phyloP scores from a whole-genome alignment of 192 early-diverging fungal species.

The Backusella circina region DNA sequence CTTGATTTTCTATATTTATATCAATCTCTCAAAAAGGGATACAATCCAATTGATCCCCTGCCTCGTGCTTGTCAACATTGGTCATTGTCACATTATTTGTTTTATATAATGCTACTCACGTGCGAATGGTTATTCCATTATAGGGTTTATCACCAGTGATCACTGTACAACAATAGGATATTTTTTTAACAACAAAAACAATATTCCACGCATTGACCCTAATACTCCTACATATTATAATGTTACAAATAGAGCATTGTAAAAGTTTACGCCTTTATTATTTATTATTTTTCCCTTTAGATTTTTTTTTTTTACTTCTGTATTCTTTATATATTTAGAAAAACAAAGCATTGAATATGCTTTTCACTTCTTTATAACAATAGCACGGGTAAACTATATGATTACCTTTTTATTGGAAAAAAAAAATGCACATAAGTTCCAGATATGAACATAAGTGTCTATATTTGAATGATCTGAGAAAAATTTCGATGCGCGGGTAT shows the following conservation, averaged over 20 bases:
- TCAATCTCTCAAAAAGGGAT: neutral
- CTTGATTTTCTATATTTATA: neutral
- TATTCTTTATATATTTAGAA: neutral
- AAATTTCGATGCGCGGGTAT: neutral
- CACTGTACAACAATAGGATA: neutral
- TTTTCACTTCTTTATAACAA: neutral
- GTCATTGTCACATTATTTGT: neutral
- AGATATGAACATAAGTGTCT: neutral
- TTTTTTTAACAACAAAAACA: neutral
- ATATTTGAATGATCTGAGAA: neutral
- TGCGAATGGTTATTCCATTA: neutral
- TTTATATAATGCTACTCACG: neutral
- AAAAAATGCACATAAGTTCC: neutral
- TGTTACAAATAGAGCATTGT: neutral
- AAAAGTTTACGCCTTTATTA: neutral
- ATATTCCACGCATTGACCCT: neutral
- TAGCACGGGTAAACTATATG: neutral
- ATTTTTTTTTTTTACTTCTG: neutral
- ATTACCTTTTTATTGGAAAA: neutral
- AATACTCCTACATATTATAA: neutral
- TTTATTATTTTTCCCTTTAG: neutral
- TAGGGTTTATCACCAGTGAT: neutral
- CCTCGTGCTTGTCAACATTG: slow-evolving; percentile 1
- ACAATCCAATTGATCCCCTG: neutral
- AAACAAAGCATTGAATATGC: neutral